A percentile compares a stretch with the other conserved stretches of the same genome.
Evolutionary conservation across 1,139 yeast genomes (phyloP).

Genomic region (Diutina neorugosa): DNA sequence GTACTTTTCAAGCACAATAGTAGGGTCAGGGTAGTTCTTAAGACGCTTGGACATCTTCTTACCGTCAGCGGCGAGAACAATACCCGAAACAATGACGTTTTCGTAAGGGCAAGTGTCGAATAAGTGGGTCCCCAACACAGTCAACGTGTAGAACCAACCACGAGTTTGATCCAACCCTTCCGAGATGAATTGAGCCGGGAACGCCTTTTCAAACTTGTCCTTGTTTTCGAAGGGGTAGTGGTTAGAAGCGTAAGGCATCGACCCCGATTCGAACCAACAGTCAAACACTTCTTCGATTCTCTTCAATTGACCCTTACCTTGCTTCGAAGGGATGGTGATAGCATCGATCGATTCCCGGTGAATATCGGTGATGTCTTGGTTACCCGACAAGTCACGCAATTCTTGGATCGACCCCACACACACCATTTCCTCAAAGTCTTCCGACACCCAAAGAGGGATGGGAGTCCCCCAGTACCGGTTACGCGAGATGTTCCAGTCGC

Average conservation of each 20-base stretch:
- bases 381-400: slow-evolving; percentile 75
- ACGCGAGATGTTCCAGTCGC: slow-evolving; percentile 98
- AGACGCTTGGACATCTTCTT: slow-evolving; percentile 98
- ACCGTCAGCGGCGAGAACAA: slow-evolving; percentile 95
- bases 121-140: slow-evolving; percentile 90
- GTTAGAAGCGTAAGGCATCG: slow-evolving; percentile 96
- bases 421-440: slow-evolving; percentile 82
- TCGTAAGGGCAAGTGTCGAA: slow-evolving; percentile 88
- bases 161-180: slow-evolving; percentile 99
- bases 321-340: slow-evolving; percentile 85
- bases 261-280: slow-evolving; percentile 99
- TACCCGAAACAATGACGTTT: slow-evolving; percentile 93
- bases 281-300: slow-evolving; percentile 97
- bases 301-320: slow-evolving; percentile 77
- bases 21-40: slow-evolving; percentile 96
- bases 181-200: slow-evolving; percentile 91
- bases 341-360: slow-evolving; percentile 91
- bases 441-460: slow-evolving; percentile 94
- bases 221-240: slow-evolving; percentile 92
- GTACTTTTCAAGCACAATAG: slow-evolving; percentile 63
- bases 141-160: slow-evolving; percentile 98
- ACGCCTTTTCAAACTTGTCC: slow-evolving; percentile 49
- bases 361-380: slow-evolving; percentile 66
- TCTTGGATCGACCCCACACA: slow-evolving; percentile 89
- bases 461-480: slow-evolving; percentile 99